These are phyloP conservation scores for Daldinia grandis DNA, from an alignment of 495 filamentous ascomycete species.

Conservation along the genomic window DNA sequence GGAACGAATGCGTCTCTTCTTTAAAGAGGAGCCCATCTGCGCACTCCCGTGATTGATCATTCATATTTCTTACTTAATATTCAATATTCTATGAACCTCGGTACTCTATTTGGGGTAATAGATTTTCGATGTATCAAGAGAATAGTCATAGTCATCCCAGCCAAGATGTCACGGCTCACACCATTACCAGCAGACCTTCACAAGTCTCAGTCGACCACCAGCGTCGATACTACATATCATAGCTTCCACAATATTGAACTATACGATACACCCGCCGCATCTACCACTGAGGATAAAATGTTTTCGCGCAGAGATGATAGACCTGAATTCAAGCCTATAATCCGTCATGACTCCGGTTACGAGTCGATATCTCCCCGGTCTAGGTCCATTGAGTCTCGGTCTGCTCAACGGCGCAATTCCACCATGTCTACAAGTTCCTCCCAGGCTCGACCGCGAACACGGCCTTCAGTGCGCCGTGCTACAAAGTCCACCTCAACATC, in stretches of 20 bases:
- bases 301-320: constrained; percentile 30
- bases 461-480: constrained; percentile 48
- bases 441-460: constrained; percentile 44
- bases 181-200: constrained; percentile 39
- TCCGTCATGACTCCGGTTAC: constrained; percentile 60
- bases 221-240: constrained; percentile 56
- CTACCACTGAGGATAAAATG: constrained; percentile 9
- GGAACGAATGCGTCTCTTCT: not conserved
- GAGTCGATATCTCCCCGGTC: constrained; percentile 49
- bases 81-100: not conserved
- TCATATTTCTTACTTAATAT: not conserved
- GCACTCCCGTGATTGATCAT: not conserved
- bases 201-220: constrained; percentile 52
- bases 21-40: constrained; percentile 3
- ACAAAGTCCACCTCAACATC: constrained; percentile 45
- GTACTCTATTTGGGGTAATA: not conserved
- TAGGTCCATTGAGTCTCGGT: constrained; percentile 36
- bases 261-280: constrained; percentile 41
- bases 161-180: constrained; percentile 47
- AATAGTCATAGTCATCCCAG: constrained; percentile 10
- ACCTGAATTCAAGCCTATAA: constrained; percentile 47
- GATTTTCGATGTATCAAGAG: constrained; percentile 22
- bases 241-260: constrained; percentile 57
- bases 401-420: constrained; percentile 36
- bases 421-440: constrained; percentile 42